phyloP scores from a whole-genome alignment of 148 eudicot genomes.

The Chenopodium quinoa region DNA sequence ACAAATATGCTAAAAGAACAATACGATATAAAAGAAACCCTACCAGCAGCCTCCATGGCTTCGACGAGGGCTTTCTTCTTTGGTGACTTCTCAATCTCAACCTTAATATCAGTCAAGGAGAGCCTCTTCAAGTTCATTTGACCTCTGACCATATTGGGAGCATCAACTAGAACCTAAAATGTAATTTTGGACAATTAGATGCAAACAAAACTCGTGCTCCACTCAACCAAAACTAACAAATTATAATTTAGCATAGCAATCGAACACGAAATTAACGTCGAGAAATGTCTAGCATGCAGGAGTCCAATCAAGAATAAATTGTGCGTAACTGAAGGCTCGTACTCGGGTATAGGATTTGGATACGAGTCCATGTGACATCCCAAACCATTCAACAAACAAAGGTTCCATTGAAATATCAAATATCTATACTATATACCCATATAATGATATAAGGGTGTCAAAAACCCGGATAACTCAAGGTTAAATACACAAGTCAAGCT shows the following conservation, averaged over 20 bases:
- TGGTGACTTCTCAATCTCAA: slow-evolving; percentile 64
- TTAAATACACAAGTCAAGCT: no score
- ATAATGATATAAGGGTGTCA: no score
- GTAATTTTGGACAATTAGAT: neutral
- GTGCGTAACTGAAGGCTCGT: no score
- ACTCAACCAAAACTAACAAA: neutral
- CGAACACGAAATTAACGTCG: neutral
- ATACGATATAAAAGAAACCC: neutral
- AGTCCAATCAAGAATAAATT: no score
- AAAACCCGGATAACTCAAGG: no score
- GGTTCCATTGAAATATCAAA: no score
- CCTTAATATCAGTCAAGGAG: slow-evolving; percentile 52
- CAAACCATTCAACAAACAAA: no score
- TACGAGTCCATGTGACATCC: no score
- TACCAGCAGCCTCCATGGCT: slow-evolving; percentile 85
- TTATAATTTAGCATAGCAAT: neutral
- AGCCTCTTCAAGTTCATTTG: slow-evolving; percentile 73
- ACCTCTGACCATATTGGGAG: slow-evolving; percentile 64
- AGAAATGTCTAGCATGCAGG: no score
- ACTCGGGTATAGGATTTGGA: no score
- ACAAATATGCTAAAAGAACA: neutral
- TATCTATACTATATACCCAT: no score
- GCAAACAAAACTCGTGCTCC: neutral
- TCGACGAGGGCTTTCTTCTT: slow-evolving; percentile 64
- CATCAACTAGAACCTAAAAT: slow-evolving; percentile 63